These are phyloP conservation scores for Sphaerobolus stellatus DNA, from an alignment of 1,284 basidiomycete species.

Conservation along the genomic window DNA sequence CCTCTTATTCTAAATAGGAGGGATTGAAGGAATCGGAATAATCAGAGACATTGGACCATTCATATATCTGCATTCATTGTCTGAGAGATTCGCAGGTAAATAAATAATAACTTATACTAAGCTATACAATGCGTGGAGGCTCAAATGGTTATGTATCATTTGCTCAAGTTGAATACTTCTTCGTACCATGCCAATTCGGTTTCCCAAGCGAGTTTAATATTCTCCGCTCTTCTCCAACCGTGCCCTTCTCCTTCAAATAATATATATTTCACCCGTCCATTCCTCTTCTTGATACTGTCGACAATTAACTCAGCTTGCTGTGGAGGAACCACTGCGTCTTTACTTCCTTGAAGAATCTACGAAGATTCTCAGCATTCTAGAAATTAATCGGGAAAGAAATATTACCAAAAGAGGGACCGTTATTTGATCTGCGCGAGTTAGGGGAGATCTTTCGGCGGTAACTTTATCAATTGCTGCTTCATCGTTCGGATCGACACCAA, in stretches of 20 bases:
- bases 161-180: constrained; percentile 20
- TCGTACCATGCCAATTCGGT: constrained; percentile 46
- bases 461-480: constrained; percentile 49
- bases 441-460: constrained; percentile 50
- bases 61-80: no score
- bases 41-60: no score
- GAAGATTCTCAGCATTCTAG: neutral
- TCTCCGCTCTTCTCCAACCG: constrained; percentile 48
- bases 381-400: constrained; percentile 3
- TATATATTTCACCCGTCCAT: constrained; percentile 48
- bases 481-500: constrained; percentile 53
- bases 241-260: constrained; percentile 57
- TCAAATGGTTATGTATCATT: no score
- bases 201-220: constrained; percentile 44
- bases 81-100: no score
- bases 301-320: constrained; percentile 51
- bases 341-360: constrained; percentile 55
- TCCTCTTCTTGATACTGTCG: constrained; percentile 39
- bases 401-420: constrained; percentile 50
- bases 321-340: constrained; percentile 58
- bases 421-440: constrained; percentile 51
- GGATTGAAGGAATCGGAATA: no score
- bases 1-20: no score
- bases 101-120: no score
- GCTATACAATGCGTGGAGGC: no score